Percentiles rank a stretch among this genome's conserved stretches.
phyloP scores from a whole-genome alignment of 148 eudicot species.

The Beta vulgaris region DNA sequence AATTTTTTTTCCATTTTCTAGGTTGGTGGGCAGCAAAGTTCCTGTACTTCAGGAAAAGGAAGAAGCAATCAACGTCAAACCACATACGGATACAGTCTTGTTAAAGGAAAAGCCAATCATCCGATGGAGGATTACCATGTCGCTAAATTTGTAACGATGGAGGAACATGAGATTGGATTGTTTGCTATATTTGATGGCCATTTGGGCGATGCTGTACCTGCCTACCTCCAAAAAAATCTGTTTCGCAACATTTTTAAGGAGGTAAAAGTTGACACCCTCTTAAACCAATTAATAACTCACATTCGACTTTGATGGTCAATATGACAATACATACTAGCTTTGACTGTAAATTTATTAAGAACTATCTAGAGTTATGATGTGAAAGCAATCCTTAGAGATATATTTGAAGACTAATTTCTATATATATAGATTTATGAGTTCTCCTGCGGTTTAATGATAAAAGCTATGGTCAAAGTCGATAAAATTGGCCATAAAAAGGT shows the following conservation, averaged over 20 bases:
- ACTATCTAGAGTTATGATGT: not conserved
- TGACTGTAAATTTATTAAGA: not conserved
- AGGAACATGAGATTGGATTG: constrained; percentile 53
- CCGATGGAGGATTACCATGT: constrained; percentile 67
- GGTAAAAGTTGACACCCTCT: constrained; percentile 18
- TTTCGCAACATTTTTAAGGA: constrained; percentile 49
- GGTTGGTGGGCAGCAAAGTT: constrained; percentile 25
- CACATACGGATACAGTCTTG: constrained; percentile 46
- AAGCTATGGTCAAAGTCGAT: not conserved
- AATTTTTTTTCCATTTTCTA: not conserved
- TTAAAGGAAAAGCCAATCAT: constrained; percentile 61
- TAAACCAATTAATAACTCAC: not conserved
- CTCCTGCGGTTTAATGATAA: too few species aligned
- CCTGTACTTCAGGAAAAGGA: constrained; percentile 47
- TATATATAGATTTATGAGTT: not conserved
- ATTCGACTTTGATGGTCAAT: not conserved
- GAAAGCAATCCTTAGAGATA: not conserved
- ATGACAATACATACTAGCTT: not conserved
- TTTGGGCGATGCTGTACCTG: constrained; percentile 48
- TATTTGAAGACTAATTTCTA: not conserved
- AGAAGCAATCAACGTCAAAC: constrained; percentile 43
- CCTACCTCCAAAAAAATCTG: constrained; percentile 48
- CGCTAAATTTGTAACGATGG: constrained; percentile 38
- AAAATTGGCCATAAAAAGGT: not conserved
- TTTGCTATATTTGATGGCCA: constrained; percentile 67